Base-by-base conservation (phyloP, 352 stramenopile genomes). In the Blastocystis sp. region DNA sequence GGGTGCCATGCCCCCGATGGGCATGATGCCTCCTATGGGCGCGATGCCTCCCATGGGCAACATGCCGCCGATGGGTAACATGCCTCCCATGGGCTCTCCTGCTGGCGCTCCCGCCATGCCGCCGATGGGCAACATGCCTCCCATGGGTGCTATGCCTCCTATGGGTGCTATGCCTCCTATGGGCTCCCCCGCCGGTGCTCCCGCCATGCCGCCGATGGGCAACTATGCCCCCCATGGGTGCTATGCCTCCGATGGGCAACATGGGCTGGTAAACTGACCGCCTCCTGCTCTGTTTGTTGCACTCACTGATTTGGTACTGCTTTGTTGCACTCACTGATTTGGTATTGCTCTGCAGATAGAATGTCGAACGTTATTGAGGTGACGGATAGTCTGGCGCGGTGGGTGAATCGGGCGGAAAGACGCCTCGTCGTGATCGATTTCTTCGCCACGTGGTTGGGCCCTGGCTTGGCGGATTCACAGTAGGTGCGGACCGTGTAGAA, bases 141-240 rank as follows among this genome's bases (percentile, higher is more conserved):
- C 74, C 48, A 82, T 82, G 74, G 78, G 40, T 86, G 28, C 21
- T 5, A 70, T 86, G 48, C 76, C 76, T 2, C 76, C 76, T 19
- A 86, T 86, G 76, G 76, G 76, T 34, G 66, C 45, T 61, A 88
- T 88, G 78, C 64, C 78, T 48, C 78, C 78, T 0, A 88, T 88
- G 78, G 78, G 78, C 4, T 60, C 69, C 10, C 69, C 69, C 40
- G 23, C 53, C 1, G 43, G 43, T 10, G 69, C 21, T 17, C 69
- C 69, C 3, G 62, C 60, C 45, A 87, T 87, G 77, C 62, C 77
- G 7, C 77, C 77, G 4, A 87, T 87, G 77, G 77, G 77, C 11
- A 87, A 78, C 38, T n/a, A 87, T 87, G 77, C 62, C 77, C 34
- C 76, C 76, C 10, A 87, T 87, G 77, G 77, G 77, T 56, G 67